phyloP scores from a whole-genome alignment of 805 yeast genomes.

The Hanseniaspora clermontiae region DNA sequence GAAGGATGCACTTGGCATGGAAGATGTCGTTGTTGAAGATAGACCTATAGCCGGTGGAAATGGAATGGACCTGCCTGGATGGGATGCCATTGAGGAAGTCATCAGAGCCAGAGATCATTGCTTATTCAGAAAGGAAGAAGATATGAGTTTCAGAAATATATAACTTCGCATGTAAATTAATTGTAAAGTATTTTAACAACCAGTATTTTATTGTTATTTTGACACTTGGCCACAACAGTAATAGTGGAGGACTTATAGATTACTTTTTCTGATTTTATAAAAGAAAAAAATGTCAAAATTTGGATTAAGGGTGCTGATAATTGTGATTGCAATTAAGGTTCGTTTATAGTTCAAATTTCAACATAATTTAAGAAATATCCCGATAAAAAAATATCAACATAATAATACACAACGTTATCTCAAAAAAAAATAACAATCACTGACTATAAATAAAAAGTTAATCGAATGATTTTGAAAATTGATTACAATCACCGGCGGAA shows the following conservation, averaged over 20 bases:
- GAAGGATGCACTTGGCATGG: conserved; percentile 61
- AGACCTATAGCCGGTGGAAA: conserved; percentile 50
- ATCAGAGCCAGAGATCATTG: conserved; percentile 2
- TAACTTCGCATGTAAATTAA: neutral
- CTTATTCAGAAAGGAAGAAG: neutral
- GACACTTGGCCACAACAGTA: too few species aligned
- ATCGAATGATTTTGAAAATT: neutral
- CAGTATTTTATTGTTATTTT: neutral
- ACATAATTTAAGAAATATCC: neutral
- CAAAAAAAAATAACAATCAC: too few species aligned
- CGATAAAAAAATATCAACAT: neutral
- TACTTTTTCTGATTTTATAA: neutral
- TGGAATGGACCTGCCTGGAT: conserved; percentile 87
- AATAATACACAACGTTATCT: too few species aligned
- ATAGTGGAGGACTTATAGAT: neutral
- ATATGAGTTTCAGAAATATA: neutral
- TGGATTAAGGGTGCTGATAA: neutral
- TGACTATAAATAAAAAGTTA: too few species aligned
- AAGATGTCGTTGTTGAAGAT: conserved; percentile 48
- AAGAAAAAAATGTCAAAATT: neutral
- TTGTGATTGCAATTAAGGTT: neutral
- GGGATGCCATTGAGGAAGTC: conserved; percentile 36
- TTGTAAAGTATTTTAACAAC: neutral
- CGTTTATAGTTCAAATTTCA: neutral
- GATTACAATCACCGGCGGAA: neutral